These are phyloP conservation scores for Trametes villosa DNA, from an alignment of 768 basidiomycete genomes.

Conservation along the genomic window DNA sequence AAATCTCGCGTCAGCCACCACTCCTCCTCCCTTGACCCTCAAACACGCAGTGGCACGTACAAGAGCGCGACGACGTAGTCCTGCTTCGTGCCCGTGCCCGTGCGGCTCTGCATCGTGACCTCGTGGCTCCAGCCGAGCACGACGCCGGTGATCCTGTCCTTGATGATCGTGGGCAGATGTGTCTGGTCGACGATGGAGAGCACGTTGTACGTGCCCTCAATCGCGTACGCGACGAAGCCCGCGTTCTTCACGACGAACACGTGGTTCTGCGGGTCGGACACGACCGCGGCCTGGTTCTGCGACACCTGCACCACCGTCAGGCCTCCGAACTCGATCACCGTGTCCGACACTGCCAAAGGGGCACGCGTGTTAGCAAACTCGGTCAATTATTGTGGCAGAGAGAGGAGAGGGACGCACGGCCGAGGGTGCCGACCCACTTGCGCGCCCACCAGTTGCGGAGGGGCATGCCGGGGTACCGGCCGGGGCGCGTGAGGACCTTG, in stretches of 20 bases:
- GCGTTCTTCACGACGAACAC: conserved; percentile 81
- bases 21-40: not conserved
- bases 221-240: conserved; percentile 77
- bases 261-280: conserved; percentile 76
- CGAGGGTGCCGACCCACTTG: conserved; percentile 67
- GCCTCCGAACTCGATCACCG: conserved; percentile 80
- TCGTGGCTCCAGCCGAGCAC: conserved; percentile 76
- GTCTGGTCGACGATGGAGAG: conserved; percentile 86
- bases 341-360: conserved; percentile 65
- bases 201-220: conserved; percentile 75
- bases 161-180: conserved; percentile 63
- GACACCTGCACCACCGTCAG: conserved; percentile 86
- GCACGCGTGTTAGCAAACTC: too few relatives aligned
- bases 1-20: not conserved
- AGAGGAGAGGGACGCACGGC: conserved; percentile 52
- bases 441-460: conserved; percentile 87
- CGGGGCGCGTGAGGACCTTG: conserved; percentile 73
- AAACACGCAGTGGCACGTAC: conserved; percentile 45
- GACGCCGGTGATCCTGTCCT: conserved; percentile 64
- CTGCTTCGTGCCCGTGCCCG: conserved; percentile 47
- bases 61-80: conserved; percentile 83
- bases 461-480: conserved; percentile 78
- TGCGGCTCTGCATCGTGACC: conserved; percentile 72
- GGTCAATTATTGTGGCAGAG: not conserved
- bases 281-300: conserved; percentile 80